Base-by-base conservation (phyloP, 805 yeast genomes). In the Pichia membranifaciens region DNA sequence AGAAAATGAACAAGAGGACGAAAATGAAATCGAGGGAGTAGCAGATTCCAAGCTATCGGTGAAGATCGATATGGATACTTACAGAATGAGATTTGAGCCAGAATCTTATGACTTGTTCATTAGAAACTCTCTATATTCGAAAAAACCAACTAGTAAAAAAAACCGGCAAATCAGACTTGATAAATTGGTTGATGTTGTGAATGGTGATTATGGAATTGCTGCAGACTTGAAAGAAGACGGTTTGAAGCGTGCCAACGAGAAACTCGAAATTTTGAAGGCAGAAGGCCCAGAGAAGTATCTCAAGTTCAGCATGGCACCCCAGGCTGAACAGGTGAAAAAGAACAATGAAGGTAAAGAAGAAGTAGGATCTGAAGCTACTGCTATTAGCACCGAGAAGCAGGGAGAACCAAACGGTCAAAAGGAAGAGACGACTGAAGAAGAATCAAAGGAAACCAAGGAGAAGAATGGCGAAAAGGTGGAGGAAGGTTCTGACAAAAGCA, bases 21-120 rank as follows among this genome's bases (percentile, higher is more conserved):
- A 67, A 10, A 64, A 58, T 44, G 68, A 62, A 38, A 68, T 78
- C 47, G 82, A 78, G 45, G 95, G 91, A 12, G 72, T 74, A 37
- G 75, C 82, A 3, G 76, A 75, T 41, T 81, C 95, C 31, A 83
- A 80, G 22, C 69, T 91, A 65, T 81, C 81, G 58, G 91, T 93
- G 17, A 82, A 87, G 41, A 76, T 91, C 35, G 81, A 90, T 58
- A 79, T 81, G 56, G 84, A 83, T 56, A 79, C 89, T 3, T 93
- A 87, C 65, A 75, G 86, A 53, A 67, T 93, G 58, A 81, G 85
- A 60, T 89, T 91, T 61, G 95, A 87, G 60, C 75, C 84, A 4
- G 81, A 75, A 5, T 79, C 96, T 0, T 79, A 75, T 53, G 99
- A 93, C 67, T 83, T 82, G 53, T 88, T 85, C 57, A 75, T 87